Evolutionary conservation across 1,284 basidiomycete genomes (phyloP).

Genomic region (Austroboletus novae-zelandiae): DNA sequence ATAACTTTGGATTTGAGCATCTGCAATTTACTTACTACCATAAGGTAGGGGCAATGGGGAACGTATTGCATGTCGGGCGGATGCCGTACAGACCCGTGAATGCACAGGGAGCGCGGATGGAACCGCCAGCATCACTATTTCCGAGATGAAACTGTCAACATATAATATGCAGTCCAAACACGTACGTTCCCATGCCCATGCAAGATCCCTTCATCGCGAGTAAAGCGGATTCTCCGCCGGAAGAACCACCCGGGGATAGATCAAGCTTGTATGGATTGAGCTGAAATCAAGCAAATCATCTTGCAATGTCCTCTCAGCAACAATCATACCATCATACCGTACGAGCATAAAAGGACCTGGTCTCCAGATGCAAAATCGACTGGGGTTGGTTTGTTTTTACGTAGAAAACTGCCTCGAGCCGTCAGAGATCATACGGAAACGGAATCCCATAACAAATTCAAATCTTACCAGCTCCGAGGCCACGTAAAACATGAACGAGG

Average conservation of each 20-base stretch:
- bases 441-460: not conserved
- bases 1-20: too few species aligned
- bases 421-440: not conserved
- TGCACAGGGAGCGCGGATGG: conserved; percentile 33
- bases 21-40: too few species aligned
- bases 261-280: conserved; percentile 47
- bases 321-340: conserved; percentile 23
- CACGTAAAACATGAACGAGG: conserved; percentile 26
- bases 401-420: conserved; percentile 38
- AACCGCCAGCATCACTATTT: conserved; percentile 29
- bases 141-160: not conserved
- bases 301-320: not conserved
- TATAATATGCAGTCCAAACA: conserved; percentile 12
- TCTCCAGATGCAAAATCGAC: conserved; percentile 38
- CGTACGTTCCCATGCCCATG: conserved; percentile 52
- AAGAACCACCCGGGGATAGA: conserved; percentile 46
- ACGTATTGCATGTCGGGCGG: too few species aligned
- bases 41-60: too few species aligned
- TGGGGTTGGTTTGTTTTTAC: conserved; percentile 49
- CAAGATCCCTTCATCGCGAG: conserved; percentile 46
- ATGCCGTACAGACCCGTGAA: too few species aligned
- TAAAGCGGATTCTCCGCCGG: conserved; percentile 54
- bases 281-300: conserved; percentile 7
- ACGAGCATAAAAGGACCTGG: conserved; percentile 40
- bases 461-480: conserved; percentile 33